phyloP scores from a whole-genome alignment of 1,284 basidiomycete species.

The Microbotryum saponariae region DNA sequence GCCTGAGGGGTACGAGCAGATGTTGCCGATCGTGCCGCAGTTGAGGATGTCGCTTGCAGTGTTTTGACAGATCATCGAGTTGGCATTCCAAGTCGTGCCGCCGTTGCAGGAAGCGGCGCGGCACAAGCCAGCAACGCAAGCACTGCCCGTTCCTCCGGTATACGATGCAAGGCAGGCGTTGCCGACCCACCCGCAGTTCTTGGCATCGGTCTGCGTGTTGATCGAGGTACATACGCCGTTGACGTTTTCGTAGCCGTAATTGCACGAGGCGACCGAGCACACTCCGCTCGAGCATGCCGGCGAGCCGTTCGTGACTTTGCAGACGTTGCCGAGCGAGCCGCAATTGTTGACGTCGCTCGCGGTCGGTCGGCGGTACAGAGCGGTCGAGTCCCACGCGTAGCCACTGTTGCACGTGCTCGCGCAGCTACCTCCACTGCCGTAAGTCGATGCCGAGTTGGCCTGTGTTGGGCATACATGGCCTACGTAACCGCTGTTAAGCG shows the following conservation, averaged over 20 bases:
- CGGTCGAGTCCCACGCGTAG: not conserved
- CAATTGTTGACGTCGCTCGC: conserved; percentile 16
- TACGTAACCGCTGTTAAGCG: conserved; percentile 17
- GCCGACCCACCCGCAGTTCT: conserved; percentile 5
- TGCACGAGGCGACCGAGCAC: not conserved
- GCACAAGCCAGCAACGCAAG: conserved; percentile 1
- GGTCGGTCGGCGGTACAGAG: not conserved
- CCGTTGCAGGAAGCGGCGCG: conserved; percentile 4
- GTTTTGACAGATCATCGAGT: not conserved
- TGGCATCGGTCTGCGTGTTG: conserved; percentile 1
- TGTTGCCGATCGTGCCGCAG: conserved; percentile 15
- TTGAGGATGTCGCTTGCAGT: conserved; percentile 3
- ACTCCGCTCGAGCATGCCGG: conserved; percentile 2
- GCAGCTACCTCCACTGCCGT: conserved; percentile 3
- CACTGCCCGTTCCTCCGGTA: not conserved
- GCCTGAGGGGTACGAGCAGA: conserved; percentile 9
- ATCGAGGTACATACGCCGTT: not conserved
- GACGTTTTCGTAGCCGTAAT: not conserved
- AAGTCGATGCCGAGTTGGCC: not conserved
- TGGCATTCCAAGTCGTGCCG: conserved; percentile 2
- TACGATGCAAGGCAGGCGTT: not conserved
- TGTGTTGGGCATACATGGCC: not conserved
- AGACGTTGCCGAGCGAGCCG: not conserved
- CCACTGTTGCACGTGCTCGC: conserved; percentile 16
- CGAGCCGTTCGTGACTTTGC: not conserved